A percentile compares a stretch with the other conserved stretches of the same genome.
These are phyloP conservation scores for Tolypocladium ovalisporum DNA, from an alignment of 2,329 filamentous ascomycete genomes.

Conservation along the genomic window DNA sequence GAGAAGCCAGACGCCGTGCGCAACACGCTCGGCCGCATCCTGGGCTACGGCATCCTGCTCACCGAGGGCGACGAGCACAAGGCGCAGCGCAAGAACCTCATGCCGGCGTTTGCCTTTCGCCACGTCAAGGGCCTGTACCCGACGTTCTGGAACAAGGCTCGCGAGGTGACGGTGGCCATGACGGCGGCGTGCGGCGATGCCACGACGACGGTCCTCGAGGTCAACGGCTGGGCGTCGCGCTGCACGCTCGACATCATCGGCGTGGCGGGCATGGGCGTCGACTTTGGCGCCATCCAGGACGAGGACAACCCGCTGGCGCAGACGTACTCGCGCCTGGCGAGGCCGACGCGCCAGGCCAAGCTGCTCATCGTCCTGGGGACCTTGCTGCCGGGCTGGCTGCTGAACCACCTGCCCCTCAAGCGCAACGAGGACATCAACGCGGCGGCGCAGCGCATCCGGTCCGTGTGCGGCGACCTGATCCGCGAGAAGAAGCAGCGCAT, in stretches of 20 bases:
- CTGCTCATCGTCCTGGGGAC: conserved; percentile 46
- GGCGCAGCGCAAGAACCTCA: conserved; percentile 64
- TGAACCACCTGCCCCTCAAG: conserved; percentile 54
- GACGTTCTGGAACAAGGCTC: conserved; percentile 69
- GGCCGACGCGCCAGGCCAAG: conserved; percentile 37
- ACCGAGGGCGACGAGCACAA: conserved; percentile 90
- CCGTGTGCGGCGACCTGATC: conserved; percentile 58
- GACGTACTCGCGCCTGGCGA: conserved; percentile 46
- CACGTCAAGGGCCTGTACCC: conserved; percentile 80
- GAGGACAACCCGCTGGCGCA: conserved; percentile 46
- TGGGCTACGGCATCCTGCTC: conserved; percentile 64
- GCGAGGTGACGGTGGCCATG: conserved; percentile 56
- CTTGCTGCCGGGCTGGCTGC: conserved; percentile 52
- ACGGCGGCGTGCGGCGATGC: conserved; percentile 19
- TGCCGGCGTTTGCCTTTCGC: conserved; percentile 76
- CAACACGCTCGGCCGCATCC: conserved; percentile 46
- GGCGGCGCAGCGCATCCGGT: conserved; percentile 49
- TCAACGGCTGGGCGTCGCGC: conserved; percentile 53
- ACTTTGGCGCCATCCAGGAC: conserved; percentile 56
- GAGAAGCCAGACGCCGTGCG: conserved; percentile 47
- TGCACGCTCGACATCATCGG: conserved; percentile 69
- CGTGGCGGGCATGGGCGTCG: conserved; percentile 56
- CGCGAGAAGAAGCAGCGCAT: conserved; percentile 51
- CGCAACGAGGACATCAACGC: conserved; percentile 54
- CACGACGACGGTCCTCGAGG: conserved; percentile 34